A percentile compares a stretch with the other conserved stretches of the same genome.
These are phyloP conservation scores for Mollisiaceae sp. DNA, from an alignment of 2,329 filamentous ascomycete genomes.

Conservation along the genomic window DNA sequence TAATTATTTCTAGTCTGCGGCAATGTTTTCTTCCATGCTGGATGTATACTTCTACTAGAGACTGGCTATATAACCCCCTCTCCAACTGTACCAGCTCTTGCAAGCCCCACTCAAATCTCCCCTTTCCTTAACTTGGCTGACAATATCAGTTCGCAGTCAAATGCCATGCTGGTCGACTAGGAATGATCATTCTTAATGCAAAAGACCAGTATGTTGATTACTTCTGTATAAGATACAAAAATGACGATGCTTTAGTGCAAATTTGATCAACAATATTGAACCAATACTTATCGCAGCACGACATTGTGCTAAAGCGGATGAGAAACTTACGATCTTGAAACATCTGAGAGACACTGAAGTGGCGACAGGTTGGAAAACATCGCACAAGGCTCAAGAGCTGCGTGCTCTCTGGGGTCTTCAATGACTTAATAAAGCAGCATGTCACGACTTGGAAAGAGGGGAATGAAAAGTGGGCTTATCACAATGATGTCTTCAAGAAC, in stretches of 20 bases:
- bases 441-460: conserved; percentile 95
- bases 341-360: conserved; percentile 2
- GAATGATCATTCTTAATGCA: background rate
- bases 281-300: background rate
- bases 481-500: conserved; percentile 76
- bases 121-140: background rate
- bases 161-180: background rate
- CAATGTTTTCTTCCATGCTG: background rate
- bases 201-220: background rate
- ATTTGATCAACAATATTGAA: background rate
- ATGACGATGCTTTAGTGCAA: background rate
- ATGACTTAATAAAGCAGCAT: conserved; percentile 77
- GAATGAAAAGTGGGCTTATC: conserved; percentile 90
- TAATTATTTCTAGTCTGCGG: background rate
- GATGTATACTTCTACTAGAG: background rate
- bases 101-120: background rate
- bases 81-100: background rate
- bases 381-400: background rate
- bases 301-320: background rate
- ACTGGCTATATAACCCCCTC: background rate
- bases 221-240: background rate
- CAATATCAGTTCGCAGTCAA: background rate
- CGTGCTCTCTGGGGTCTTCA: background rate
- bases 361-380: background rate
- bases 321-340: background rate